Base-by-base conservation (phyloP, 495 filamentous ascomycete genomes). In the Aspergillus affinis region DNA sequence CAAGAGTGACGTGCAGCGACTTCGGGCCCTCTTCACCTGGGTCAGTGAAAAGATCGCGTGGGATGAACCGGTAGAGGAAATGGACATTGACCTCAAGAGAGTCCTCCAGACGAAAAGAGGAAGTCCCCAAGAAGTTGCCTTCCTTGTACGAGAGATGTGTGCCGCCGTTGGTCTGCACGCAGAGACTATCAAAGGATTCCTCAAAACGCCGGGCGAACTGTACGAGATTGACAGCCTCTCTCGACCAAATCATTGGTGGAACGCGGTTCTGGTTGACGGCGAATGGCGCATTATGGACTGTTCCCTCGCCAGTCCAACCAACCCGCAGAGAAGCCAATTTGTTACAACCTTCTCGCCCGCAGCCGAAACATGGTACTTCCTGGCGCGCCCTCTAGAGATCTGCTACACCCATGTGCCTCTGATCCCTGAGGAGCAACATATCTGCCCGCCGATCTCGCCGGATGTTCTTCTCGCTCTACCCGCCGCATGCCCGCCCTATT, bases 211-310 rank as follows among this genome's bases (percentile, higher is more conserved):
- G 0, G 94, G 93, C 1, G 93, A 97, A 63, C 72, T 85, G 2
- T 80, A 91, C 17, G 93, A 97, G 36, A 74, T 90, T 23, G 88
- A 87, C 51, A 75, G 73, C 49, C 82, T 88, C 15, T 84, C 89
- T 57, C 85, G 88, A 41, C 84, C 93, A 8, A 99, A 99, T 64
- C 94, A 99, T 78, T 97, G 91, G 89, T 99, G 94, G 94, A 99
- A 99, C 67, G 88, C 91, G 2, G 92, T 99, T 3, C 75, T 96
- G 44, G 87, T 96, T 12, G 95, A 99, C 66, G 88, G 90, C 17
- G 91, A 96, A 73, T 99, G 94, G 94, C 88, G 94, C 51, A 87
- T 97, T 60, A 93, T 99, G 83, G 94, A 99, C 72, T 95, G 91
- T 67, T 92, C 92, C 19, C 81, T 99, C 30, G 91, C 95, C 23